Conservation (phyloP, 495 filamentous ascomycete genomes). For the Xylaria nigripes region DNA sequence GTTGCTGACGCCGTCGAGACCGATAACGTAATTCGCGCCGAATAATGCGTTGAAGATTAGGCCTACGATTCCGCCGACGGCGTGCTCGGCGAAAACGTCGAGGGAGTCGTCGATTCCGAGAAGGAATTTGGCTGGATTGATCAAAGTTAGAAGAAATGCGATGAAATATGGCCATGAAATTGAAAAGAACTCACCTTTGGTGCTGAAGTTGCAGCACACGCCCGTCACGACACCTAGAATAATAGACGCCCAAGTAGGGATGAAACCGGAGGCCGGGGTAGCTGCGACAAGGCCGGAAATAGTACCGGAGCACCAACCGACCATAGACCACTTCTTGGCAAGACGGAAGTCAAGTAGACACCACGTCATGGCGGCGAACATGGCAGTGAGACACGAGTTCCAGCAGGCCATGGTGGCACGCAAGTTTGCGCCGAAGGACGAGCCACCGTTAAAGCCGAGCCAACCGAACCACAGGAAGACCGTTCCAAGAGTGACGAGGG, state of each 20-base stretch:
- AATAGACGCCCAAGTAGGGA: slow-evolving; percentile 85
- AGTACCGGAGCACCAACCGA: slow-evolving; percentile 94
- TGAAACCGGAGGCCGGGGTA: slow-evolving; percentile 77
- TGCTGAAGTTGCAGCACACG: slow-evolving; percentile 85
- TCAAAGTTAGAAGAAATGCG: slow-evolving; percentile 21
- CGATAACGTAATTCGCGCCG: slow-evolving; percentile 80
- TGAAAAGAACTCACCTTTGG: slow-evolving; percentile 50
- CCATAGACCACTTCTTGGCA: slow-evolving; percentile 97
- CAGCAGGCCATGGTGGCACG: slow-evolving; percentile 94
- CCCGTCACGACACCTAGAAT: slow-evolving; percentile 80
- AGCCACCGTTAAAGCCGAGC: slow-evolving; percentile 98
- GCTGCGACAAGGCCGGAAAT: slow-evolving; percentile 87
- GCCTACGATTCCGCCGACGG: slow-evolving; percentile 85
- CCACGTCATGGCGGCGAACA: slow-evolving; percentile 85
- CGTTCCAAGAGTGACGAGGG: slow-evolving; percentile 89
- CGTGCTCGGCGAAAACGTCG: slow-evolving; percentile 98
- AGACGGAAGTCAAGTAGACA: slow-evolving; percentile 90
- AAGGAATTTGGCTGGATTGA: slow-evolving; percentile 78
- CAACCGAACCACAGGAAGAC: slow-evolving; percentile 97
- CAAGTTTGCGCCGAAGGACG: slow-evolving; percentile 88
- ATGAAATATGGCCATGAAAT: slow-evolving; percentile 23
- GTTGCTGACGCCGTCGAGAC: slow-evolving; percentile 87
- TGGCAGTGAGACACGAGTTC: slow-evolving; percentile 91
- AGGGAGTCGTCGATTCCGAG: slow-evolving; percentile 91
- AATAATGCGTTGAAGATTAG: slow-evolving; percentile 91